Evolutionary conservation across 2,329 filamentous ascomycete genomes (phyloP), one percentile per base, ranked within the genome.

Genomic region (Beauveria asiatica): DNA sequence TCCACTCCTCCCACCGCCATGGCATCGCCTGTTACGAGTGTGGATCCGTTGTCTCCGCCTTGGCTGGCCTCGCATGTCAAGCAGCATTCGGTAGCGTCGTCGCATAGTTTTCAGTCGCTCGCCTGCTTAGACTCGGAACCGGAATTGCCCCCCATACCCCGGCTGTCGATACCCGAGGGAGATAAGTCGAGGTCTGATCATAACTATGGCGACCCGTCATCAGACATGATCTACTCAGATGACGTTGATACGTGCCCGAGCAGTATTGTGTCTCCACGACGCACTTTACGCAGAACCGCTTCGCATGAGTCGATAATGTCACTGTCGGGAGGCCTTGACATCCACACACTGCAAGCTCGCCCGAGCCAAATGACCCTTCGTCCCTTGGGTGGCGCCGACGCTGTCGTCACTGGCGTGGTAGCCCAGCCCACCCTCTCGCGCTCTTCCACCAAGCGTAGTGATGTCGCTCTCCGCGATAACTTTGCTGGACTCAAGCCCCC

Each of bases 261-360:
- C 44, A 67, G 10, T 60, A 65, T 56, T 65, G 63, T 5, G 62
- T 65, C 10, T 62, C 65, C 8, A 62, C 64, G 1, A 70, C 73
- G 0, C 63, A 67, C 65, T 72, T 73, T 92, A 4, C 88, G 84
- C 45, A 86, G 88, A 37, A 80, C 85, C 3, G 70, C 85, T 2
- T 96, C 92, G 1, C 91, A 96, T 66, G 92, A 97, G 70, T 96
- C 90, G 19, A 86, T 97, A 63, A 83, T 97, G 65, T 97, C 92
- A 0, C 82, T 96, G 1, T 84, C 87, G 0, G 92, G 91, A 4
- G 92, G 92, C 2, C 87, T 96, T 71, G 93, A 97, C 69, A 95
- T 96, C 54, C 92, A 96, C 70, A 92, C 89, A 0, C 79, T 95
- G 5, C 86, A 87, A 67, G 80, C 82, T 1, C 83, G 89, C 4